Evolutionary conservation across 805 yeast species (phyloP).

Genomic region (Teunomyces funiuensis): DNA sequence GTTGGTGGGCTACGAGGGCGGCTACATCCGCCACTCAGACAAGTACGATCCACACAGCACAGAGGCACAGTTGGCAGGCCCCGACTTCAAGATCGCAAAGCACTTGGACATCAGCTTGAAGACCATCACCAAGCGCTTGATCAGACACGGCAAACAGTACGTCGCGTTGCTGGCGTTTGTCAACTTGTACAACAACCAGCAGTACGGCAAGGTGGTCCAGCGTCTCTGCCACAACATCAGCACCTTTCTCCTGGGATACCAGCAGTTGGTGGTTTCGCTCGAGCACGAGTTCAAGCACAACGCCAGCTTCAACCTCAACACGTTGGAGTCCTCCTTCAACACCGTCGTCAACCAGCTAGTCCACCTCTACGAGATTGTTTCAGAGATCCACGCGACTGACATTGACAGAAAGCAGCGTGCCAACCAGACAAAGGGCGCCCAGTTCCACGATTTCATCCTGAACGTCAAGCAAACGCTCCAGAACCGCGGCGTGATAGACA

Average conservation of each 20-base stretch:
- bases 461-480: slow-evolving; percentile 41
- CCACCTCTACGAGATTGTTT: slow-evolving; percentile 59
- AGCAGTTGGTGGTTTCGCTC: slow-evolving; percentile 37
- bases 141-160: slow-evolving; percentile 63
- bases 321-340: slow-evolving; percentile 44
- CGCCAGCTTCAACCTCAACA: slow-evolving; percentile 55
- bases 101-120: slow-evolving; percentile 72
- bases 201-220: slow-evolving; percentile 73
- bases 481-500: slow-evolving; percentile 48
- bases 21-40: slow-evolving; percentile 67
- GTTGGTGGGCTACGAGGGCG: slow-evolving; percentile 74
- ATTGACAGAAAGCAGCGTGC: slow-evolving; percentile 26
- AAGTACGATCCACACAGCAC: slow-evolving; percentile 49
- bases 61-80: slow-evolving; percentile 55
- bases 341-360: slow-evolving; percentile 35
- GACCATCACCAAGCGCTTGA: slow-evolving; percentile 62
- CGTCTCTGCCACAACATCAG: slow-evolving; percentile 61
- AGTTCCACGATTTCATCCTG: slow-evolving; percentile 32
- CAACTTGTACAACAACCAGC: slow-evolving; percentile 53
- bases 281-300: slow-evolving; percentile 54
- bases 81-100: slow-evolving; percentile 72
- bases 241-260: slow-evolving; percentile 26
- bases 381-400: slow-evolving; percentile 51
- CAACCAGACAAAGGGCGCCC: slow-evolving; percentile 17
- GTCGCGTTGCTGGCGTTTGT: slow-evolving; percentile 58